Base-by-base conservation (phyloP, 2,329 filamentous ascomycete genomes). In the Diaporthe caulivora region DNA sequence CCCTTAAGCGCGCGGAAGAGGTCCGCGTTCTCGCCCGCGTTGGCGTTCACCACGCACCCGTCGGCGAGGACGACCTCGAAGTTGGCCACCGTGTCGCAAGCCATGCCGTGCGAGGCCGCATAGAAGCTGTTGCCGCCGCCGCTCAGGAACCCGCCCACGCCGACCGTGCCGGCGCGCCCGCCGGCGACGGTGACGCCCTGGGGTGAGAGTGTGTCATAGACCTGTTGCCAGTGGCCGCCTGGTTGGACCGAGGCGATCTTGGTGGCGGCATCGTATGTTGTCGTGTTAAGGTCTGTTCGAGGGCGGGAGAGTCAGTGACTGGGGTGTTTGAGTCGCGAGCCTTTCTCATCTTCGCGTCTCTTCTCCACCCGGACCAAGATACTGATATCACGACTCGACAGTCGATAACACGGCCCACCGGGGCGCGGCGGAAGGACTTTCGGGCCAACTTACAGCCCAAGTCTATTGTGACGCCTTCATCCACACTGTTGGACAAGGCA, bases 71-170 rank as follows among this genome's bases (percentile, higher is more conserved):
- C 87, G 9, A 90, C 81, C 75, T 89, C 80, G 64, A 82, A 87
- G 37, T 81, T 83, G 40, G 77, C 76, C 15, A 87, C 82, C 21
- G 83, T 86, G 76, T 88, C 86, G 71, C 84, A 87, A 9, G 82
- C 84, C 78, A 84, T 86, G 4, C 88, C 87, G 34, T 84, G 78
- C 0, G 79, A 79, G 0, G 83, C 82, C 2, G 84, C 82, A 76
- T 87, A 86, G 79, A 83, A 88, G 1, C 86, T 86, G 31, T 88
- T 83, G 15, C 88, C 88, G 37, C 87, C 85, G 9, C 86, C 86
- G 1, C 86, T 82, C 5, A 84, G 76, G 42, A 87, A 80, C 0
- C 87, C 87, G 4, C 83, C 81, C 1, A 87, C 85, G 18, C 86
- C 85, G 9, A 87, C 83, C 4, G 79, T 78, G 0, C 82, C 80